These are phyloP conservation scores for Plasmopara viticola DNA, from an alignment of 352 stramenopile species.

Conservation along the genomic window DNA sequence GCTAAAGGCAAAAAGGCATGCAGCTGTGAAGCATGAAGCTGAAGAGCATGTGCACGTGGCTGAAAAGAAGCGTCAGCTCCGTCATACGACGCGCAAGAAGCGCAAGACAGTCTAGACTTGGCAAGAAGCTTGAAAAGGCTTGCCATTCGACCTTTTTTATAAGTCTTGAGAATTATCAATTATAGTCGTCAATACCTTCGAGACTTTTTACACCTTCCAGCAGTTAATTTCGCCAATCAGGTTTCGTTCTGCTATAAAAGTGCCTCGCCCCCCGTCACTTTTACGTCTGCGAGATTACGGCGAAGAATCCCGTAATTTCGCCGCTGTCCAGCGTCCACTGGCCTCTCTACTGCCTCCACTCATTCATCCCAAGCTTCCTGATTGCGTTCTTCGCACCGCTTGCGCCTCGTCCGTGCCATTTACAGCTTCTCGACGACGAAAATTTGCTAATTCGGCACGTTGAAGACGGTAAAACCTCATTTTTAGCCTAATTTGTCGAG, in stretches of 20 bases:
- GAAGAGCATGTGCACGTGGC: not conserved
- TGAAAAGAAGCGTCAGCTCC: not conserved
- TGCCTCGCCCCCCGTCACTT: slow-evolving; percentile 8
- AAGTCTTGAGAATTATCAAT: too few species aligned
- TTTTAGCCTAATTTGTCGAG: slow-evolving; percentile 6
- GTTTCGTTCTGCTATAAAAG: slow-evolving; percentile 8
- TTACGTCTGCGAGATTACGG: slow-evolving; percentile 14
- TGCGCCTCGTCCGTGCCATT: slow-evolving; percentile 3
- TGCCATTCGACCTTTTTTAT: too few species aligned
- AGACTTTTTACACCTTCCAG: too few species aligned
- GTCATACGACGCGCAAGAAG: not conserved
- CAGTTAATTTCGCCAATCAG: slow-evolving; percentile 10
- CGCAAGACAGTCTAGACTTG: not conserved
- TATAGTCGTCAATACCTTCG: too few species aligned
- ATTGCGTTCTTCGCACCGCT: slow-evolving; percentile 3
- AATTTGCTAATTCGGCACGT: slow-evolving; percentile 4
- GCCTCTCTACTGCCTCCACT: not conserved
- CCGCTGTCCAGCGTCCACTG: slow-evolving; percentile 1
- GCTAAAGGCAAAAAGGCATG: slow-evolving; percentile 17
- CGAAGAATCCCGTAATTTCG: slow-evolving; percentile 6
- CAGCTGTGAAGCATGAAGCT: not conserved
- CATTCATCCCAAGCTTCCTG: not conserved
- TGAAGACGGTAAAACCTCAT: slow-evolving; percentile 17
- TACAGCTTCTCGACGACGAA: slow-evolving; percentile 12
- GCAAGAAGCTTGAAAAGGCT: too few species aligned